phyloP scores from a whole-genome alignment of 1,139 yeast species.

The Taiozyma onychis region DNA sequence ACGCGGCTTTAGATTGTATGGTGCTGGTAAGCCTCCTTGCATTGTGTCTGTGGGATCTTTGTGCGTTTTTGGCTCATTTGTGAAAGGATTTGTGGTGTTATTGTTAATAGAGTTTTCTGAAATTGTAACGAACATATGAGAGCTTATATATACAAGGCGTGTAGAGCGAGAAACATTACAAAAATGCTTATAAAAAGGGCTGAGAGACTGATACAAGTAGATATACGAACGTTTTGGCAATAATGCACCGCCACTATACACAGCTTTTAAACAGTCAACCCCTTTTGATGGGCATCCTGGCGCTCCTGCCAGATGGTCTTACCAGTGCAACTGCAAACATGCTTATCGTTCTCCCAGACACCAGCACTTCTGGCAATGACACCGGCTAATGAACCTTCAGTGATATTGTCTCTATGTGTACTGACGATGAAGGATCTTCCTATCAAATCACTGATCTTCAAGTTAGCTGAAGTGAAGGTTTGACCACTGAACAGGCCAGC shows the following conservation, averaged over 20 bases:
- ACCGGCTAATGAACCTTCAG: slow-evolving; percentile 57
- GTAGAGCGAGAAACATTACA: background rate
- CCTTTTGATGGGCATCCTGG: slow-evolving; percentile 58
- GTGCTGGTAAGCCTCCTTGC: background rate
- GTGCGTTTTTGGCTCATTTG: background rate
- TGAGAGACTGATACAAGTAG: background rate
- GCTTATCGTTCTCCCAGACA: slow-evolving; percentile 91
- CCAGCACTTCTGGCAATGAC: slow-evolving; percentile 97
- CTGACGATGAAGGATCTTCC: slow-evolving; percentile 77
- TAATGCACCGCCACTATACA: background rate
- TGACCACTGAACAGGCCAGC: slow-evolving; percentile 48
- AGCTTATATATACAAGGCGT: too few relatives aligned
- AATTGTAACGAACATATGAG: too few relatives aligned
- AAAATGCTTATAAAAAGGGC: background rate
- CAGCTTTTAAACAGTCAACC: slow-evolving; percentile 30
- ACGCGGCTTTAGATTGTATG: background rate
- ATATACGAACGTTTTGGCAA: background rate
- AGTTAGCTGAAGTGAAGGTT: slow-evolving; percentile 51
- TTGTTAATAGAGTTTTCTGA: background rate
- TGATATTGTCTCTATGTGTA: slow-evolving; percentile 31
- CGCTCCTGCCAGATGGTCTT: slow-evolving; percentile 96
- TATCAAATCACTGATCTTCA: slow-evolving; percentile 58
- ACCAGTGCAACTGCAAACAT: slow-evolving; percentile 92
- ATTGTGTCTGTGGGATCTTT: background rate
- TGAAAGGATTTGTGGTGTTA: background rate